Conservation (phyloP, 495 filamentous ascomycete species). For the Aspergillus cavernicola region DNA sequence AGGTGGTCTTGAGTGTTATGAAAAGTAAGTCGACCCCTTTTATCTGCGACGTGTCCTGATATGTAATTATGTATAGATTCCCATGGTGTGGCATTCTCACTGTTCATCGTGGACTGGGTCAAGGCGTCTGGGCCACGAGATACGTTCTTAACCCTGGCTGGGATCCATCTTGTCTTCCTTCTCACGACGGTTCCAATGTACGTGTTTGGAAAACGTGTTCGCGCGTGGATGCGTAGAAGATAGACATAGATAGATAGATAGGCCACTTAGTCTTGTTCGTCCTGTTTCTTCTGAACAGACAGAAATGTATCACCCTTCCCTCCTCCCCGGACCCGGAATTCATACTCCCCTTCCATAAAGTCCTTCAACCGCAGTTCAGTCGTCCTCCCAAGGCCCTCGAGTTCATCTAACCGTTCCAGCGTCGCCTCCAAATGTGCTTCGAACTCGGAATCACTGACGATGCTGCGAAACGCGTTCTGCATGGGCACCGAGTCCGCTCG, state of each 20-base stretch:
- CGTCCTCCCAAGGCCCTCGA: slow-evolving; percentile 89
- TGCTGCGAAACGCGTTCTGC: slow-evolving; percentile 83
- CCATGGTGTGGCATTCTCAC: not conserved
- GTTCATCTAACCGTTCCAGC: slow-evolving; percentile 74
- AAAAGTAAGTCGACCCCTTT: slow-evolving; percentile 11
- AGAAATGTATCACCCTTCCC: not conserved
- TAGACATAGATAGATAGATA: too few species aligned
- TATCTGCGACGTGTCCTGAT: too few species aligned
- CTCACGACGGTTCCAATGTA: not conserved
- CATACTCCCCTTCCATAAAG: slow-evolving; percentile 80
- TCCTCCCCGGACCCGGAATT: slow-evolving; percentile 36
- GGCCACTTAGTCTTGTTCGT: too few species aligned
- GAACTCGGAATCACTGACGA: slow-evolving; percentile 70
- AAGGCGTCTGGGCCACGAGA: not conserved
- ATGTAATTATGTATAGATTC: not conserved
- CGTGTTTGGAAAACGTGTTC: not conserved
- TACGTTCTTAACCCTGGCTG: not conserved
- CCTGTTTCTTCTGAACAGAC: not conserved
- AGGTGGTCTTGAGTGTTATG: slow-evolving; percentile 2
- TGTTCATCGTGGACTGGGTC: not conserved
- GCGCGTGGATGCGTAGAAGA: not conserved
- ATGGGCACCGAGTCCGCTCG: slow-evolving; percentile 94
- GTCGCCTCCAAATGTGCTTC: slow-evolving; percentile 77
- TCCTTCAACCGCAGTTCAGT: slow-evolving; percentile 88
- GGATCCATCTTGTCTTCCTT: not conserved